Evolutionary conservation across 2,329 filamentous ascomycete species (phyloP), one percentile per base, ranked within the genome.

Genomic region (Phymatotrichopsis omnivora): DNA sequence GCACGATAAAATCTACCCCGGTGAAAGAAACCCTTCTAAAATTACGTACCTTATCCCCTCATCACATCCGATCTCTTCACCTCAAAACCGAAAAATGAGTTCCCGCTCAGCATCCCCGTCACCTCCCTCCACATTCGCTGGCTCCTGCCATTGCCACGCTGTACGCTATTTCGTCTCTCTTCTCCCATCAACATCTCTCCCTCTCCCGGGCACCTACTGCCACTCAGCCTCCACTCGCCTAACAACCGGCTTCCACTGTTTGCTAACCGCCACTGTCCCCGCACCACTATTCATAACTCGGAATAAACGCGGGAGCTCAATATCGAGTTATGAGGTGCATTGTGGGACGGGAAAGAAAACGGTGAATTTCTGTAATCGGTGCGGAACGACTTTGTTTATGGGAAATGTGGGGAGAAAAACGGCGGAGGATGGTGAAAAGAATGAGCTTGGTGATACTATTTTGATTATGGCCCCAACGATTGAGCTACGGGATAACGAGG

Each of bases 301-400:
- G 3, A 17, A 7, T 30, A 3, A 33, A 31, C 14, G 32, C 25
- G 1, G n/a, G n/a, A 32, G n/a, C 8, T 22, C 31, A 1, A 12
- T 17, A 4, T 10, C 25, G 19, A n/a, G n/a, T n/a, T n/a, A n/a
- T n/a, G n/a, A n/a, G n/a, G n/a, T n/a, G n/a, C n/a, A n/a, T n/a
- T n/a, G n/a, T n/a, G n/a, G n/a, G n/a, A n/a, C n/a, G n/a, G n/a
- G n/a, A n/a, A n/a, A n/a, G n/a, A 39, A 31, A 7, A 34, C 33
- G 30, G 8, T 33, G 22, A 41, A 14, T 25, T 45, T 45, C n/a
- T 48, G 45, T 10, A 29, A 17, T 22, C 28, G 6, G 16, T 48
- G 45, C 23, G 40, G 41, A 5, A 20, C 41, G 10, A 45, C 41
- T 10, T 14, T 40, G 12, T 45, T 25, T 16, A 24, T 40, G 29